A percentile compares a stretch with the other conserved stretches of the same genome.
Conservation (phyloP, 2,329 filamentous ascomycete genomes). For the Celoporthe dispersa region DNA sequence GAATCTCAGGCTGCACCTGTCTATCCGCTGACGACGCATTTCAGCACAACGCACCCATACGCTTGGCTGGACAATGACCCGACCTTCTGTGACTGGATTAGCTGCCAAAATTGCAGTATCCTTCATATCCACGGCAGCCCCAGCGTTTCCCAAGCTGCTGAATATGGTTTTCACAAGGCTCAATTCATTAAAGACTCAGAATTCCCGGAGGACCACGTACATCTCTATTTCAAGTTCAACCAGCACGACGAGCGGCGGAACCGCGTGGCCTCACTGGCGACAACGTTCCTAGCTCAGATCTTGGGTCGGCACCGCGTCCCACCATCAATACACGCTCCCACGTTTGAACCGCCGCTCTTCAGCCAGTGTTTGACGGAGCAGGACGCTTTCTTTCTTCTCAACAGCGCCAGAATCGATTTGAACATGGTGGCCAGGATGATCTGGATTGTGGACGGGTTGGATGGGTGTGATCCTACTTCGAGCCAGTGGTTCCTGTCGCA, state of each 20-base stretch:
- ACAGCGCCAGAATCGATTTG: neutral
- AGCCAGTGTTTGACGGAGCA: neutral
- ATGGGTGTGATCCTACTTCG: neutral
- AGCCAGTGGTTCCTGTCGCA: neutral
- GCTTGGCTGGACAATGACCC: neutral
- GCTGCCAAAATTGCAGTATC: neutral
- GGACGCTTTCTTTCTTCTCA: neutral
- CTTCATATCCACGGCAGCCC: neutral
- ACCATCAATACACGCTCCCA: neutral
- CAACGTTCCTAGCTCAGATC: neutral
- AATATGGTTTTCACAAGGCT: neutral
- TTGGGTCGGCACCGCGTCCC: neutral
- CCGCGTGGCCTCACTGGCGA: neutral
- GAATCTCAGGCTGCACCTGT: conserved; percentile 2
- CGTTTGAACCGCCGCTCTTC: neutral
- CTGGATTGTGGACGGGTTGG: neutral
- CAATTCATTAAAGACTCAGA: neutral
- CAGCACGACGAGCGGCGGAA: neutral
- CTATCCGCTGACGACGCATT: neutral
- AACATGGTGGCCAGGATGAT: neutral
- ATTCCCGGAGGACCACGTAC: neutral
- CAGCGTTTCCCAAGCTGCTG: neutral
- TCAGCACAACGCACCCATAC: neutral
- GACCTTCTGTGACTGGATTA: neutral
- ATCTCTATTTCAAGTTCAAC: conserved; percentile 2